Percentiles rank a stretch among this genome's conserved stretches.
phyloP scores from a whole-genome alignment of 2,329 filamentous ascomycete genomes.

The Curvularia sp. region DNA sequence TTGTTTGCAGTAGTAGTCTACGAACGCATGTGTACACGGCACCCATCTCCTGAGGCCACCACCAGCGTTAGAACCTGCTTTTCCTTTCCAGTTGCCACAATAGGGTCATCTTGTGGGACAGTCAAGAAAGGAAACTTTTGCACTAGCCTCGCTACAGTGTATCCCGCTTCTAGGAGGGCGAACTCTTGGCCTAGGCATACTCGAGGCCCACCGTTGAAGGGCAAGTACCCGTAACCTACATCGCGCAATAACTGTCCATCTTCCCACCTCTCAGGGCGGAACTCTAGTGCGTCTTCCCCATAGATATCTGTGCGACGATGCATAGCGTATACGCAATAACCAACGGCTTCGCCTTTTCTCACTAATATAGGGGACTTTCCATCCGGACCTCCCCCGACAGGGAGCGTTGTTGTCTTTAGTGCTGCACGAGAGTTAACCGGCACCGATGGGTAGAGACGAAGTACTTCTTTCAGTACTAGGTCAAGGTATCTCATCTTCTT shows the following conservation, averaged over 20 bases:
- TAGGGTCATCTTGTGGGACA: conserved; percentile 11
- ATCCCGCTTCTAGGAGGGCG: conserved; percentile 37
- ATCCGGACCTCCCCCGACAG: conserved; percentile 44
- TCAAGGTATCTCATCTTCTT: conserved; percentile 16
- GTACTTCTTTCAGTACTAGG: conserved; percentile 42
- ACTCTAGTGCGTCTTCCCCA: conserved; percentile 46
- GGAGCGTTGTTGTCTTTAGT: conserved; percentile 34
- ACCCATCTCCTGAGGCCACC: conserved; percentile 23
- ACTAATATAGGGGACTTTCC: conserved; percentile 43
- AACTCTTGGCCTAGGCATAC: conserved; percentile 43
- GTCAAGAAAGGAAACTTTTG: conserved; percentile 29
- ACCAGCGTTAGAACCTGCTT: conserved; percentile 24
- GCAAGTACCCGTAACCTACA: conserved; percentile 37
- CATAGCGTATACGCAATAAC: conserved; percentile 41
- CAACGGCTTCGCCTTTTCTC: conserved; percentile 36
- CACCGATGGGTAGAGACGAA: conserved; percentile 44
- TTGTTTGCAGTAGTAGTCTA: background rate
- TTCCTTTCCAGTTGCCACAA: conserved; percentile 12
- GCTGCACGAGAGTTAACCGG: conserved; percentile 38
- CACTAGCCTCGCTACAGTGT: conserved; percentile 32
- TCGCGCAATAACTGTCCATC: conserved; percentile 24
- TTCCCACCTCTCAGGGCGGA: conserved; percentile 46
- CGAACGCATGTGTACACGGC: conserved; percentile 7
- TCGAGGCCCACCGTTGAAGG: conserved; percentile 41
- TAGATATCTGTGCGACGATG: conserved; percentile 47